Evolutionary conservation across 1,284 basidiomycete species (phyloP).

Genomic region (Somion occarium): DNA sequence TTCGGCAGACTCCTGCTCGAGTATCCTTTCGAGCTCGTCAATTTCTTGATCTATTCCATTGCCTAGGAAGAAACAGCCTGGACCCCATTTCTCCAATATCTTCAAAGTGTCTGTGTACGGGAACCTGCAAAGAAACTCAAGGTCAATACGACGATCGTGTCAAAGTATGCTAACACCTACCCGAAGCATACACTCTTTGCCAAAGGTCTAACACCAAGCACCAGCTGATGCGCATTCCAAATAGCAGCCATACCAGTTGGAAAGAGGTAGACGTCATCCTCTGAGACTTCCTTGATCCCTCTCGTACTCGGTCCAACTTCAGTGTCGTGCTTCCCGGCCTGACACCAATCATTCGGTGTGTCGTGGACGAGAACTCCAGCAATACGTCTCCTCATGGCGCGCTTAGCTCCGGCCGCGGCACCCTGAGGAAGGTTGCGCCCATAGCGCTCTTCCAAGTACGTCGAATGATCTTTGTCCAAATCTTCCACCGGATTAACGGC

Average conservation of each 20-base stretch:
- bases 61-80: constrained; percentile 90
- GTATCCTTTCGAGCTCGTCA: constrained; percentile 63
- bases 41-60: constrained; percentile 77
- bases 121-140: constrained; percentile 57
- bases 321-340: constrained; percentile 42
- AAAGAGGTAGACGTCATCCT: constrained; percentile 87
- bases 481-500: constrained; percentile 26
- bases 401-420: constrained; percentile 76
- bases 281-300: constrained; percentile 60
- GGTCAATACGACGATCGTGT: neutral
- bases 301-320: constrained; percentile 54
- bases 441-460: constrained; percentile 91
- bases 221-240: constrained; percentile 83
- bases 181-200: constrained; percentile 93
- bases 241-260: constrained; percentile 92
- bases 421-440: constrained; percentile 86
- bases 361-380: constrained; percentile 81
- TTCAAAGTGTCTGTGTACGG: constrained; percentile 98
- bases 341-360: constrained; percentile 34
- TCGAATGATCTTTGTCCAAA: constrained; percentile 45
- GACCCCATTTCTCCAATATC: constrained; percentile 95
- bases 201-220: constrained; percentile 43
- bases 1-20: constrained; percentile 42
- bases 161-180: too few species aligned
- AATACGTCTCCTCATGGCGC: constrained; percentile 82